A percentile compares a stretch with the other conserved stretches of the same genome.
phyloP scores from a whole-genome alignment of 2,329 filamentous ascomycete species.

The Fusarium mundagurra region DNA sequence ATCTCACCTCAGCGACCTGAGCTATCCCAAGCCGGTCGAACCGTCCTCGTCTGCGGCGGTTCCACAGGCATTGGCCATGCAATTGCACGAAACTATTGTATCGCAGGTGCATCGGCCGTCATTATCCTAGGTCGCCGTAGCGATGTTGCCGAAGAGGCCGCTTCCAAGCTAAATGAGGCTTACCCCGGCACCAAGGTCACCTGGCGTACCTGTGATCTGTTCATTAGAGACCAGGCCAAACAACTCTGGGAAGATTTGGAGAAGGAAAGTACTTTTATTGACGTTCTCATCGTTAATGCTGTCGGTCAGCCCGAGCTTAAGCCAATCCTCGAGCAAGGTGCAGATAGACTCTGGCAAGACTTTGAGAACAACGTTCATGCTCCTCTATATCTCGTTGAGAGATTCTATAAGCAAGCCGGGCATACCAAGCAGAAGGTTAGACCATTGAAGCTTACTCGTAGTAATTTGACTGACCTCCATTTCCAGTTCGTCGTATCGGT shows the following conservation, averaged over 20 bases:
- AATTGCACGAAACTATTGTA: slow-evolving; percentile 66
- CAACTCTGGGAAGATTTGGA: slow-evolving; percentile 20
- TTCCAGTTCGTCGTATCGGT: slow-evolving; percentile 24
- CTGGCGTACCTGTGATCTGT: slow-evolving; percentile 9
- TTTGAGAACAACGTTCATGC: slow-evolving; percentile 35
- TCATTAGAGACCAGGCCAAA: not conserved
- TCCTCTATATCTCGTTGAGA: slow-evolving; percentile 24
- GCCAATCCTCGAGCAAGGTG: slow-evolving; percentile 29
- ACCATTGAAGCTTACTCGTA: rapidly evolving
- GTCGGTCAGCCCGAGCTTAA: slow-evolving; percentile 11
- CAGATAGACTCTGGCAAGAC: slow-evolving; percentile 37
- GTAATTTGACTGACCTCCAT: no score
- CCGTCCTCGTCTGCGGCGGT: slow-evolving; percentile 74
- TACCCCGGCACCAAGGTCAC: slow-evolving; percentile 9
- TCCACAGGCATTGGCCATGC: slow-evolving; percentile 72
- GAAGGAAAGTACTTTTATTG: not conserved
- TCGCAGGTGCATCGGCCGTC: slow-evolving; percentile 51
- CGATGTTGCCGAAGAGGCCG: slow-evolving; percentile 10
- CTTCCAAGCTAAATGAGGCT: slow-evolving; percentile 2
- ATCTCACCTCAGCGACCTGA: slow-evolving; percentile 51
- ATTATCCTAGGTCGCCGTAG: slow-evolving; percentile 48
- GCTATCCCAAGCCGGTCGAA: slow-evolving; percentile 55
- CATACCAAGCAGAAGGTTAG: slow-evolving; percentile 20
- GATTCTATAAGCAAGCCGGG: slow-evolving; percentile 31
- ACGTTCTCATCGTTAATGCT: slow-evolving; percentile 29